These are phyloP conservation scores for Leishmania mexicana DNA, from an alignment of 208 protist genomes.

Conservation along the genomic window DNA sequence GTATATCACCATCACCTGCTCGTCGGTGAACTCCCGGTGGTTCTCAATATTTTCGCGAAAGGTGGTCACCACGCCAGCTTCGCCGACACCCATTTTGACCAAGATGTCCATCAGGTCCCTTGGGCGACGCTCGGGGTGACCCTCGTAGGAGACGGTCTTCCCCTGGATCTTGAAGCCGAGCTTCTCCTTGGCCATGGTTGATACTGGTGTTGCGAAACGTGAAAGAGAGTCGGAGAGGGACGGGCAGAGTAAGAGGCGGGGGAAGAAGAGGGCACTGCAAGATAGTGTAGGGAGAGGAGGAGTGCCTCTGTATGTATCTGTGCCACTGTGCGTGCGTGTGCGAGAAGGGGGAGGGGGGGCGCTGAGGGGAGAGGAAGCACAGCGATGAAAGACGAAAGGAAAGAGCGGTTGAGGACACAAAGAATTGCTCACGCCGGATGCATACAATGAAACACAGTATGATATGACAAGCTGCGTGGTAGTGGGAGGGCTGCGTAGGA, in stretches of 20 bases:
- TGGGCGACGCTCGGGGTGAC: slow-evolving; percentile 52
- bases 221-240: slow-evolving; percentile 10
- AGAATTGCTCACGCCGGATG: background rate
- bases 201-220: slow-evolving; percentile 1
- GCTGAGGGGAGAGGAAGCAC: background rate
- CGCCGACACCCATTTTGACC: slow-evolving; percentile 61
- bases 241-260: background rate
- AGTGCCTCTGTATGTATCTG: slow-evolving; percentile 1
- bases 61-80: slow-evolving; percentile 45
- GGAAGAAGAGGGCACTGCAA: background rate
- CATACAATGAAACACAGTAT: background rate
- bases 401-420: background rate
- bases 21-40: slow-evolving; percentile 44
- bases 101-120: slow-evolving; percentile 86
- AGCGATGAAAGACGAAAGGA: background rate
- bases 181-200: slow-evolving; percentile 72
- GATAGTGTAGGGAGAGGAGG: background rate
- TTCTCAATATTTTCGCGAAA: slow-evolving; percentile 81
- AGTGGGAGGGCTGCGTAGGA: background rate
- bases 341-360: background rate
- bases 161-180: slow-evolving; percentile 68
- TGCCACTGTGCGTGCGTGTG: slow-evolving; percentile 1
- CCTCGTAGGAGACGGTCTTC: slow-evolving; percentile 74
- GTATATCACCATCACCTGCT: slow-evolving; percentile 57
- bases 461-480: background rate